Percentiles rank a stretch among this genome's conserved stretches.
Conservation (phyloP, 2,329 filamentous ascomycete genomes). For the Colletotrichum graminicola region DNA sequence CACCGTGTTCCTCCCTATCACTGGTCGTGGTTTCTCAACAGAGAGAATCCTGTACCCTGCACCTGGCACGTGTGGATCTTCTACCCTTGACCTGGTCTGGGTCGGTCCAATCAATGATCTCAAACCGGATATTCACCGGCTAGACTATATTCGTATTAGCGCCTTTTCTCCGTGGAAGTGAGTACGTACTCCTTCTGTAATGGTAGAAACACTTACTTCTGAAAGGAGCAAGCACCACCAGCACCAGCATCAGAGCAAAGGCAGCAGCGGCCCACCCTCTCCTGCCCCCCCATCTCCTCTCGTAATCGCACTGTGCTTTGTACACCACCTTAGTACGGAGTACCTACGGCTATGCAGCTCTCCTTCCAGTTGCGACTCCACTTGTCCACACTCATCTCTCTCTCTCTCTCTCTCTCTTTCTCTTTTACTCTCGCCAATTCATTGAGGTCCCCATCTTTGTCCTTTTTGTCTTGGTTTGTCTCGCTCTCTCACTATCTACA, state of each 20-base stretch:
- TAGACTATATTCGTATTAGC: not conserved
- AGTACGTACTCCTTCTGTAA: slow-evolving; percentile 1
- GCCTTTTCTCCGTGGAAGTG: rapidly evolving
- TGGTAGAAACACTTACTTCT: not conserved
- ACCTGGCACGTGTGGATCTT: slow-evolving; percentile 25
- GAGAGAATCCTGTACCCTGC: slow-evolving; percentile 40
- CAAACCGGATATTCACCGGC: not conserved
- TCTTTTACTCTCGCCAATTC: slow-evolving; percentile 10
- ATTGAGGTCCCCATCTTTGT: slow-evolving; percentile 16
- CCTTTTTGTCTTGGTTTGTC: slow-evolving; percentile 12
- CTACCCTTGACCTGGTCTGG: slow-evolving; percentile 3
- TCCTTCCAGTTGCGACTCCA: not conserved
- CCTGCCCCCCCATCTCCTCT: not conserved
- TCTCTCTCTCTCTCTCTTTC: not conserved
- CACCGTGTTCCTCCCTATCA: slow-evolving; percentile 35
- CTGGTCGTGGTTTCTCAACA: slow-evolving; percentile 29
- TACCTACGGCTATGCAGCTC: slow-evolving; percentile 1
- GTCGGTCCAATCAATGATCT: slow-evolving; percentile 27
- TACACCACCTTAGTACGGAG: not conserved
- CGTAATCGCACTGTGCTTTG: not conserved
- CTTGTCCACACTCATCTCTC: slow-evolving; percentile 12
- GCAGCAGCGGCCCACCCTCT: not conserved
- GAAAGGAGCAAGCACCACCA: not conserved
- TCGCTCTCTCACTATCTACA: slow-evolving; percentile 3
- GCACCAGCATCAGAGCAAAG: not conserved